A percentile compares a stretch with the other conserved stretches of the same genome.
Conservation (phyloP, 129 eudicot genomes). For the Oenanthe sinensis region DNA sequence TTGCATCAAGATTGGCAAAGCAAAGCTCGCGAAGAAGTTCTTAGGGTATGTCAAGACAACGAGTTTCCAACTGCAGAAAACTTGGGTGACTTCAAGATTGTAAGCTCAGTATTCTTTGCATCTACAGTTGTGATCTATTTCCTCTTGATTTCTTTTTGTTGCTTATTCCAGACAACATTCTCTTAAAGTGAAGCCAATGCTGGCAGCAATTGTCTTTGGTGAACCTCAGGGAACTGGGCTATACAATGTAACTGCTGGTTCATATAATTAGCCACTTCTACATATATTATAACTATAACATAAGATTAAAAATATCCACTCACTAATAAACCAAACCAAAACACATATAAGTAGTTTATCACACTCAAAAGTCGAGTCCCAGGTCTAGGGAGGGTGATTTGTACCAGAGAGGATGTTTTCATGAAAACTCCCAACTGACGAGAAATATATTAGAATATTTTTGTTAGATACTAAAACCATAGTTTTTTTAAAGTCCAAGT, state of each 20-base stretch:
- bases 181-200: background rate
- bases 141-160: background rate
- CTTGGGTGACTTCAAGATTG: conserved; percentile 31
- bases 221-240: background rate
- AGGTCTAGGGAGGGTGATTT: too few species aligned
- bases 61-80: conserved; percentile 29
- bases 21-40: conserved; percentile 37
- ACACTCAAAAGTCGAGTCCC: too few species aligned
- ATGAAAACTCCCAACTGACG: too few species aligned
- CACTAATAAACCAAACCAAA: too few species aligned
- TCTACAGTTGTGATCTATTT: background rate
- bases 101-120: conserved; percentile 18
- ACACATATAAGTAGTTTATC: too few species aligned
- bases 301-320: background rate
- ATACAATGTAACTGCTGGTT: too few species aligned
- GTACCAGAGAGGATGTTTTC: too few species aligned
- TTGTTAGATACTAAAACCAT: too few species aligned
- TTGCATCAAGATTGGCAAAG: conserved; percentile 38
- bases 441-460: too few species aligned
- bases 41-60: conserved; percentile 21
- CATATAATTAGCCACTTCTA: background rate
- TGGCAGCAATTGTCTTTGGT: background rate
- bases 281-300: background rate
- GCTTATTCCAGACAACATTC: background rate
- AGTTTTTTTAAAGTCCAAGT: too few species aligned